These are phyloP conservation scores for Sherardia arvensis DNA, from an alignment of 257 asterid species.

Conservation along the genomic window DNA sequence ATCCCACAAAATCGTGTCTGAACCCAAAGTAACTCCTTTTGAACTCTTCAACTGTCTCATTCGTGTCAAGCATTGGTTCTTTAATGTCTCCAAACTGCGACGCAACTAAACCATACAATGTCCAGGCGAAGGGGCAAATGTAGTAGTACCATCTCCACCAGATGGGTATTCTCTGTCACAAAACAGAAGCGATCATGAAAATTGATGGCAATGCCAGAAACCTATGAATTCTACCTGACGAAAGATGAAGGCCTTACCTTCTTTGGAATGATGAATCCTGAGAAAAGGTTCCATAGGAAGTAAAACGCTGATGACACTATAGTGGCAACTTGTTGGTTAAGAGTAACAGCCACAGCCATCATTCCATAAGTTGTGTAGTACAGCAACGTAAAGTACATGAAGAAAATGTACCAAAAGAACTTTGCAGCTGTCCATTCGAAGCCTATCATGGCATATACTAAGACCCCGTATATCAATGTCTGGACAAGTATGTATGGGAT, in stretches of 20 bases:
- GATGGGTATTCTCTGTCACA: slow-evolving; percentile 31
- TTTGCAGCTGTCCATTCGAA: slow-evolving; percentile 62
- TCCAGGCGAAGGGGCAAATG: slow-evolving; percentile 31
- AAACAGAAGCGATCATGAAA: slow-evolving; percentile 1
- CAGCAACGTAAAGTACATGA: slow-evolving; percentile 59
- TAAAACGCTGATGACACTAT: slow-evolving; percentile 47
- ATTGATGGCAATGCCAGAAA: neutral
- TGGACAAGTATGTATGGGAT: slow-evolving; percentile 57
- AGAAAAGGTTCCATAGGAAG: slow-evolving; percentile 59
- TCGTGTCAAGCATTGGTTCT: slow-evolving; percentile 15
- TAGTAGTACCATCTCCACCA: slow-evolving; percentile 48
- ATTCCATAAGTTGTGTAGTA: slow-evolving; percentile 77
- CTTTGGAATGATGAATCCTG: slow-evolving; percentile 63
- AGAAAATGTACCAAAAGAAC: slow-evolving; percentile 64
- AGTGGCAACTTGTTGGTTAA: slow-evolving; percentile 64
- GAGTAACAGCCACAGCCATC: slow-evolving; percentile 77
- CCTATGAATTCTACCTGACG: neutral
- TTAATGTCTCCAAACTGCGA: slow-evolving; percentile 34
- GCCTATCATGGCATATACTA: slow-evolving; percentile 66
- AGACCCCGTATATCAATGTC: slow-evolving; percentile 37
- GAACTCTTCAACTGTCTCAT: slow-evolving; percentile 26
- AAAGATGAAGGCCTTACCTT: slow-evolving; percentile 33
- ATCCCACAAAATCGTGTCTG: slow-evolving; percentile 25
- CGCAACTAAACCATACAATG: slow-evolving; percentile 28
- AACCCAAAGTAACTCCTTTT: slow-evolving; percentile 27